A percentile compares a stretch with the other conserved stretches of the same genome.
phyloP scores from a whole-genome alignment of 495 filamentous ascomycete species.

The Penicillium turbatum region DNA sequence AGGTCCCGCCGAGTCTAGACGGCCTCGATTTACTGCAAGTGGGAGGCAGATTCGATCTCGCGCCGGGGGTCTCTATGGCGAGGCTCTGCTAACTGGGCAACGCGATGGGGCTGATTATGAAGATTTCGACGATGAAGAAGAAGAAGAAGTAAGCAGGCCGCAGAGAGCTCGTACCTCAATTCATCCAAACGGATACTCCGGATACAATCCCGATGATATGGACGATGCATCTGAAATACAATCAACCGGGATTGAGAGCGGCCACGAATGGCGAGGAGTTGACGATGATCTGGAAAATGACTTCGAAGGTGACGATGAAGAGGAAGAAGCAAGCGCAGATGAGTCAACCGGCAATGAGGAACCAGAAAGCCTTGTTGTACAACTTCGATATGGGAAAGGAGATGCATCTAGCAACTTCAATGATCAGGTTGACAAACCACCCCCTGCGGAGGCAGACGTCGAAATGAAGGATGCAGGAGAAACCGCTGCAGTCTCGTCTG shows the following conservation, averaged over 20 bases:
- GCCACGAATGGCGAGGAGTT: constrained; percentile 63
- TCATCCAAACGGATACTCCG: constrained; percentile 43
- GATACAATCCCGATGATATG: constrained; percentile 56
- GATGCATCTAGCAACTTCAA: constrained; percentile 18
- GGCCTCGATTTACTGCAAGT: constrained; percentile 84
- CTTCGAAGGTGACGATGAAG: constrained; percentile 61
- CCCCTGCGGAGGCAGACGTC: constrained; percentile 14
- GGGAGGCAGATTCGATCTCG: constrained; percentile 80
- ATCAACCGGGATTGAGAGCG: constrained; percentile 55
- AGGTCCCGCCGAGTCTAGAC: constrained; percentile 63
- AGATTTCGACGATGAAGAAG: constrained; percentile 19
- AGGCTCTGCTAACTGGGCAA: constrained; percentile 57
- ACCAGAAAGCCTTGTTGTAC: constrained; percentile 59
- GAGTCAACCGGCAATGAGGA: constrained; percentile 54
- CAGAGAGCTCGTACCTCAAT: constrained; percentile 30
- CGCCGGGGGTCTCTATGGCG: constrained; percentile 74
- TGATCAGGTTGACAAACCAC: constrained; percentile 19
- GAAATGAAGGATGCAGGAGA: constrained; percentile 11
- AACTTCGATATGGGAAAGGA: constrained; percentile 51
- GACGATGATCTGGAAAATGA: constrained; percentile 69
- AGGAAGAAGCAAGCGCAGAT: constrained; percentile 56
- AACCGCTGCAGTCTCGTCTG: constrained; percentile 1
- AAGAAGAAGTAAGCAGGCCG: constrained; percentile 29
- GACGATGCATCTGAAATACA: constrained; percentile 60
- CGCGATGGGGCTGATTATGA: constrained; percentile 29